These are phyloP conservation scores for Gloeostereum incarnatum DNA, from an alignment of 768 basidiomycete genomes.

Conservation along the genomic window DNA sequence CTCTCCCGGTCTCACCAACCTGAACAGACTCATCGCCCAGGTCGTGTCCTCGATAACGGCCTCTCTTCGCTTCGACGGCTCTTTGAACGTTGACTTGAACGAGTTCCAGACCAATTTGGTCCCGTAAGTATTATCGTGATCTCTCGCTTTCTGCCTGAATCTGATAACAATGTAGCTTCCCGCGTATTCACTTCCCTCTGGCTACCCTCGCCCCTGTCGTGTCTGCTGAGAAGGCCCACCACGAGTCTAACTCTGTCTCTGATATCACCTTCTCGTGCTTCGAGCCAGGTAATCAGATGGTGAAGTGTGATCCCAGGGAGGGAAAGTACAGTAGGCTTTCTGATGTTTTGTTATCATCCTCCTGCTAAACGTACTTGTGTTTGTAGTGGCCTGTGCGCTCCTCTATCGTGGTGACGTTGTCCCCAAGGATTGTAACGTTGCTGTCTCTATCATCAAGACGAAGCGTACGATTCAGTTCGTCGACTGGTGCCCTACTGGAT, in stretches of 20 bases:
- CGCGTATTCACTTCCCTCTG: constrained; percentile 97
- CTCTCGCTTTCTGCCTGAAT: constrained; percentile 6
- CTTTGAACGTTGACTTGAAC: constrained; percentile 93
- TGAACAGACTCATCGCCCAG: constrained; percentile 97
- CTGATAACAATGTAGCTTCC: constrained; percentile 61
- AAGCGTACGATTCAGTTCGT: constrained; percentile 98
- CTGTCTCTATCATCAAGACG: constrained; percentile 91
- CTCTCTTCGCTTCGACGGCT: constrained; percentile 94
- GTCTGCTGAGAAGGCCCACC: constrained; percentile 88
- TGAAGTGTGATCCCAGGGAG: constrained; percentile 88
- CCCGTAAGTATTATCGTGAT: constrained; percentile 49
- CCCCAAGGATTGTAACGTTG: constrained; percentile 91
- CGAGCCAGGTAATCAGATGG: constrained; percentile 96
- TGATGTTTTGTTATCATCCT: background rate
- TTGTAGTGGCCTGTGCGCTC: constrained; percentile 79
- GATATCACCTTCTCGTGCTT: constrained; percentile 99
- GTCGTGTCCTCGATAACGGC: constrained; percentile 98
- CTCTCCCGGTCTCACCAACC: constrained; percentile 84
- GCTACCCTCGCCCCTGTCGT: constrained; percentile 94
- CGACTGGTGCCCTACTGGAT: constrained; percentile 97
- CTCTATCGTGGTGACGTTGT: constrained; percentile 96
- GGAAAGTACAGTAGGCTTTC: constrained; percentile 88
- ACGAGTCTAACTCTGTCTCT: constrained; percentile 95
- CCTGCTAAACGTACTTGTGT: no score
- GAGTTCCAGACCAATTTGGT: constrained; percentile 99